Evolutionary conservation across 2,329 filamentous ascomycete species (phyloP).

Genomic region (Botrytis galanthina): DNA sequence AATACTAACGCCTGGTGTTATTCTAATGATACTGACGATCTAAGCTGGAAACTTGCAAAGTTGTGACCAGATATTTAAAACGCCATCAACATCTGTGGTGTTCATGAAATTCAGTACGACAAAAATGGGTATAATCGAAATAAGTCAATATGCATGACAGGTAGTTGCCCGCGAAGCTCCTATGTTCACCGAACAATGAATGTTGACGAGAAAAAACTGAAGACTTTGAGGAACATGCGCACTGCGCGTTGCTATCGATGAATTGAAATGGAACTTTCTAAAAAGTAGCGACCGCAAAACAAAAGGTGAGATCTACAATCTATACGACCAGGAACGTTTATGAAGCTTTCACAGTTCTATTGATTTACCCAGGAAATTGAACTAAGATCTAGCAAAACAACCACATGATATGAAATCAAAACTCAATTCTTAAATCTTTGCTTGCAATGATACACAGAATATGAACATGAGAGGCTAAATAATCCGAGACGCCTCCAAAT

Average conservation of each 20-base stretch:
- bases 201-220: not conserved
- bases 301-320: not conserved
- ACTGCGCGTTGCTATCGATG: not conserved
- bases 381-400: not conserved
- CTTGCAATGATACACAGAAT: not conserved
- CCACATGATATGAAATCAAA: not conserved
- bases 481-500: not conserved
- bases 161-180: not conserved
- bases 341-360: not conserved
- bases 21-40: not conserved
- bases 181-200: not conserved
- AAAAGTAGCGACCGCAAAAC: not conserved
- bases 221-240: not conserved
- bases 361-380: not conserved
- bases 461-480: not conserved
- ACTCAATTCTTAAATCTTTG: not conserved
- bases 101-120: fast-evolving
- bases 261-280: not conserved
- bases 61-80: not conserved
- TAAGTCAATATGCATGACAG: not conserved
- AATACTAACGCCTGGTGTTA: fast-evolving
- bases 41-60: fast-evolving
- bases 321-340: not conserved
- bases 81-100: not conserved
- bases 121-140: not conserved